Conservation (phyloP, 1,284 basidiomycete species). For the Puccinia triticina region DNA sequence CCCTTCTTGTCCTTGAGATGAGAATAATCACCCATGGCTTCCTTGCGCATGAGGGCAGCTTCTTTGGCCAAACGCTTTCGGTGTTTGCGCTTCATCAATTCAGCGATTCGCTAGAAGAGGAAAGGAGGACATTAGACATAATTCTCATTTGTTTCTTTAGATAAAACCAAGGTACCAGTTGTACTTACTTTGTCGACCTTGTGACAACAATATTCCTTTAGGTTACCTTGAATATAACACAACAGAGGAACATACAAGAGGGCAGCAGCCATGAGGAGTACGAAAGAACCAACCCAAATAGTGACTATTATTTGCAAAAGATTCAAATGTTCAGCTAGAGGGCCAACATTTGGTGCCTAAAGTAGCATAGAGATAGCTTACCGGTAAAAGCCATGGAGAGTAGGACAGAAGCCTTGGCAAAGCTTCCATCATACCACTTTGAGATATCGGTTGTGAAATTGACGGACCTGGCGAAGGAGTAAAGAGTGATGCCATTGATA, state of each 20-base stretch:
- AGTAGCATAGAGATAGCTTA: conserved; percentile 16
- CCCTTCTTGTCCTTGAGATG: conserved; percentile 93
- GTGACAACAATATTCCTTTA: conserved; percentile 96
- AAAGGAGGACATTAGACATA: no score
- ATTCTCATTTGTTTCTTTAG: no score
- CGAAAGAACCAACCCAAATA: conserved; percentile 80
- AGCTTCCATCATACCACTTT: conserved; percentile 63
- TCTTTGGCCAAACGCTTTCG: conserved; percentile 82
- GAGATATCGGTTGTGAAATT: conserved; percentile 71
- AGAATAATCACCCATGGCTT: conserved; percentile 84
- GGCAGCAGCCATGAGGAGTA: conserved; percentile 79
- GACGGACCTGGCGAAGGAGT: conserved; percentile 82
- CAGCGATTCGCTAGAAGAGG: conserved; percentile 69
- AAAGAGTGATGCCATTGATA: conserved; percentile 94
- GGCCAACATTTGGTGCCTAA: background rate
- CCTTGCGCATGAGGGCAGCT: conserved; percentile 80
- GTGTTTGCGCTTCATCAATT: conserved; percentile 87
- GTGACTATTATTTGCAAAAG: conserved; percentile 63
- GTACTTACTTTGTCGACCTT: conserved; percentile 88
- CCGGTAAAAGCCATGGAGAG: conserved; percentile 84
- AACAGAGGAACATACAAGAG: conserved; percentile 88
- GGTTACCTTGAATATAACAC: conserved; percentile 90
- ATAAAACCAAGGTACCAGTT: background rate
- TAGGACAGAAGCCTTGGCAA: conserved; percentile 60
- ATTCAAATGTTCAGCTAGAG: background rate